Percentiles rank a stretch among this genome's conserved stretches.
phyloP scores from a whole-genome alignment of 768 basidiomycete genomes.

The Boletus pseudo-olivaceus region DNA sequence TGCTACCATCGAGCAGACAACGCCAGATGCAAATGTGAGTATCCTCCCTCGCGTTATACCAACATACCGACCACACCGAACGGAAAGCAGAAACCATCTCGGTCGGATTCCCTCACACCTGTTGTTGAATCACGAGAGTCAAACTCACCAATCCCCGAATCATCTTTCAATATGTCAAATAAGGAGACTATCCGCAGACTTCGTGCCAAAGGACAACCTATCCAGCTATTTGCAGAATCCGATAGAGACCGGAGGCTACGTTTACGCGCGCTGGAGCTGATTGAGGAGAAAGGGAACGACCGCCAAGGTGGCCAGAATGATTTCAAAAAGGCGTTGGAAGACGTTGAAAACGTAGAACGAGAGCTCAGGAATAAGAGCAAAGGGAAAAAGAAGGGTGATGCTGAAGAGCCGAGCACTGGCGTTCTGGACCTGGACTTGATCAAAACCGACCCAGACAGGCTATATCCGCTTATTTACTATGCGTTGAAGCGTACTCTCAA shows the following conservation, averaged over 20 bases:
- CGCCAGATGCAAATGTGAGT: constrained; percentile 44
- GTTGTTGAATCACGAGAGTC: constrained; percentile 31
- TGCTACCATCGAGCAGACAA: constrained; percentile 21
- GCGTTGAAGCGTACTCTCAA: constrained; percentile 88
- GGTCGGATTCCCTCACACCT: constrained; percentile 41
- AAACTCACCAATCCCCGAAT: constrained; percentile 38
- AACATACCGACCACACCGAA: constrained; percentile 34
- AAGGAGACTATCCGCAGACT: constrained; percentile 89
- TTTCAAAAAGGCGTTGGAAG: constrained; percentile 86
- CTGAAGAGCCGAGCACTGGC: constrained; percentile 45
- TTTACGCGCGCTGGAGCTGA: constrained; percentile 88
- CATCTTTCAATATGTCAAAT: constrained; percentile 83
- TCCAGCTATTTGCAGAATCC: constrained; percentile 90
- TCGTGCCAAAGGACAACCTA: constrained; percentile 88
- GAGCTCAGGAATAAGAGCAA: constrained; percentile 56
- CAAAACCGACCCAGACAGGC: constrained; percentile 89
- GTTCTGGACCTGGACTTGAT: constrained; percentile 77
- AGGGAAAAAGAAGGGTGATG: constrained; percentile 60
- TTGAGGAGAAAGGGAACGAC: constrained; percentile 85
- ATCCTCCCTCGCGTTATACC: neutral
- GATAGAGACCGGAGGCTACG: constrained; percentile 92
- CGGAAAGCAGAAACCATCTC: constrained; percentile 48
- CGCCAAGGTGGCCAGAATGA: constrained; percentile 88
- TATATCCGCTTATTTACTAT: constrained; percentile 97
- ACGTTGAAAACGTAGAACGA: constrained; percentile 77